These are phyloP conservation scores for Aspergillus jensenii DNA, from an alignment of 2,329 filamentous ascomycete genomes.

Conservation along the genomic window DNA sequence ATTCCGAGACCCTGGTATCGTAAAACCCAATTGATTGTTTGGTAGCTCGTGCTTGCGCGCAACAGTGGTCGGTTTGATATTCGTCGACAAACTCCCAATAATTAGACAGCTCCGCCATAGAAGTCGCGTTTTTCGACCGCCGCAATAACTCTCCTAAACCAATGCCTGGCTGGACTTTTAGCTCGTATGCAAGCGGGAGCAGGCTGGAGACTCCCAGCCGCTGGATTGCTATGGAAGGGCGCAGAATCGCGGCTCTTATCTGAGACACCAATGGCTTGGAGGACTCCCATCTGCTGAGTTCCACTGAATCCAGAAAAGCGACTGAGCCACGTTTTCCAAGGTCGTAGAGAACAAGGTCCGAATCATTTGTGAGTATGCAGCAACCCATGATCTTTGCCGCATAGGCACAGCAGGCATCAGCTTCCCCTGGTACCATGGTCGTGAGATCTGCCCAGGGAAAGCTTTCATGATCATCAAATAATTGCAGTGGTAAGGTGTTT, in stretches of 20 bases:
- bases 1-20: slow-evolving; percentile 54
- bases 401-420: slow-evolving; percentile 75
- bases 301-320: slow-evolving; percentile 67
- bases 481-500: slow-evolving; percentile 26
- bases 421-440: slow-evolving; percentile 75
- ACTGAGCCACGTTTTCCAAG: slow-evolving; percentile 63
- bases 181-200: slow-evolving; percentile 41
- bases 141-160: slow-evolving; percentile 33
- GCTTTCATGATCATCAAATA: slow-evolving; percentile 17
- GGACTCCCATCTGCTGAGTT: slow-evolving; percentile 27
- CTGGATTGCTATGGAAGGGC: slow-evolving; percentile 33
- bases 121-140: slow-evolving; percentile 26
- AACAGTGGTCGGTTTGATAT: slow-evolving; percentile 27
- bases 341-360: slow-evolving; percentile 76
- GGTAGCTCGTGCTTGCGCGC: background rate
- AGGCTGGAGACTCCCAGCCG: slow-evolving; percentile 36
- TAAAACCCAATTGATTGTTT: slow-evolving; percentile 26
- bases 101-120: slow-evolving; percentile 15
- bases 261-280: slow-evolving; percentile 14
- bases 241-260: slow-evolving; percentile 38
- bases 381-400: slow-evolving; percentile 57
- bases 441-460: slow-evolving; percentile 41
- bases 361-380: slow-evolving; percentile 77
- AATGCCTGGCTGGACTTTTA: slow-evolving; percentile 31
- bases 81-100: slow-evolving; percentile 38